Evolutionary conservation across 768 basidiomycete species (phyloP), one percentile per base, ranked within the genome.

Genomic region (Tricholoma furcatifolium): DNA sequence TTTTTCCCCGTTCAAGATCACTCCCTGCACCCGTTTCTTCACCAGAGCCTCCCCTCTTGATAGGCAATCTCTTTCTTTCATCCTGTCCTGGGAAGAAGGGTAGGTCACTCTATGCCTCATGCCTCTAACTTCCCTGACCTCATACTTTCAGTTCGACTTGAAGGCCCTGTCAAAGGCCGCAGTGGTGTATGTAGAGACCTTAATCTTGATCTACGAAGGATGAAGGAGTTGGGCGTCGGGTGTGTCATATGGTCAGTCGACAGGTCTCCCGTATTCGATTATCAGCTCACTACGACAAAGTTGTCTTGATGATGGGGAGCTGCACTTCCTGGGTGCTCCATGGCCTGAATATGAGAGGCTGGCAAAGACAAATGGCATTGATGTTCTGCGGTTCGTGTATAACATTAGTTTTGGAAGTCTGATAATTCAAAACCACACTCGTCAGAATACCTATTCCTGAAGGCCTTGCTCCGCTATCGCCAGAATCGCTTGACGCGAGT

Each of bases 1-100:
- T 32, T 3, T 10, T 32, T 50, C n/a, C 18, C 5, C 35, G 30
- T 10, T 14, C n/a, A 21, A 53, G 56, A 43, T 23, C 30, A 3
- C 47, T n/a, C 43, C 21, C 61, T 49, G 17, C 45, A 4, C 24
- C 39, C 12, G 21, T 32, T 21, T 40, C 50, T 45, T 46, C 48
- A 39, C 21, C 38, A 15, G 40, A 47, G 30, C 55, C 54, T 2
- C 47, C 55, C 51, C 69, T 71, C 24, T 62, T 62, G 11, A 69
- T 96, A 8, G 95, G 95, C n/a, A 98, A 98, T 67, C 71, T 98
- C 18, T 79, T 87, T 46, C 68, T 98, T 30, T 93, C 90, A 6
- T 93, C 91, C 6, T 98, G 96, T 72, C 95, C 95, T 2, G 95
- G 95, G 4, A 98, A 98, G 70, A 93, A 97, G 78, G 86, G 88